Base-by-base conservation (phyloP, 345 rosid genomes). In the Eucalyptus shirleyi region DNA sequence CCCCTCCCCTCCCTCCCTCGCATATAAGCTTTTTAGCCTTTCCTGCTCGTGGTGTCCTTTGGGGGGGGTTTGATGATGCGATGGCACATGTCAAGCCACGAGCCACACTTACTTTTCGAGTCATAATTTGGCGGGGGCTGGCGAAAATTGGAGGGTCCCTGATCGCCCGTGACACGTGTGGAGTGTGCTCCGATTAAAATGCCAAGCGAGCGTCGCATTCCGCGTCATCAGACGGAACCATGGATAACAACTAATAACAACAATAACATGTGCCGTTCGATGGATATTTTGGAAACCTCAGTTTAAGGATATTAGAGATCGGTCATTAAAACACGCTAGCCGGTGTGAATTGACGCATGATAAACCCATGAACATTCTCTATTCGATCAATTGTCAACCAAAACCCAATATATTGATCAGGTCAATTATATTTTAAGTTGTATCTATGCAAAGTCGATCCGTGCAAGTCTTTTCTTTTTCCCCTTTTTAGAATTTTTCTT, bases 391-490 rank as follows among this genome's bases (percentile, higher is more conserved):
- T 21, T 19, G 7, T 37, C 45, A 13, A 13, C 23, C 14, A 7
- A 12, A 10, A 11, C 45, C 7, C 18, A 34, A 18, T 72, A 4
- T 34, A 72, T 12, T 12, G 7, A 69, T 34, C 45, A 2, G 2
- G 26, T 72, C 45, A 10, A 72, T 18, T 34, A 6, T 2, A 12
- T 72, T 72, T 21, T 10, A 19, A 11, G 6, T 0, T 0, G 3
- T 56, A 24, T 26, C 3, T 6, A 19, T 1, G 44, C 7, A 69
- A 1, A 69, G 44, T 18, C 44, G 44, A 19, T 34, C 45, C 12
- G 1, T 72, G 12, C 26, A 18, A 18, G 4, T 34, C 12, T 69
- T n/a, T n/a, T 7, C 0, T 1, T 4, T n/a, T 65, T 4, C 1
- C 1, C 21, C 19, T 3, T 32, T 1, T 62, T 7, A 49, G 6